Conservation (phyloP, 352 stramenopile species). For the Pythium aquatile region DNA sequence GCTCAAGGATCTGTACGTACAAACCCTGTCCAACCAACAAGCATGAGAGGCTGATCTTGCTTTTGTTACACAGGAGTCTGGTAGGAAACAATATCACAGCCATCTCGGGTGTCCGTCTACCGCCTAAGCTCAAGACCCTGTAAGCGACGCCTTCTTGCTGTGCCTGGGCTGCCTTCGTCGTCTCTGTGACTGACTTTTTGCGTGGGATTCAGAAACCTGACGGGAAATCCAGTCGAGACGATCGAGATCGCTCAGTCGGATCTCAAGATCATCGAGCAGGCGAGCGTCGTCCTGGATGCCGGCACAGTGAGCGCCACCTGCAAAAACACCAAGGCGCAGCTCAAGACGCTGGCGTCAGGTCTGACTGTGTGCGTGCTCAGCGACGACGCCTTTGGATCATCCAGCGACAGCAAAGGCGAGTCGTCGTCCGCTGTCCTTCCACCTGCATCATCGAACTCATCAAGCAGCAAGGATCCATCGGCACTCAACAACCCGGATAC, state of each 20-base stretch:
- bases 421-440: not conserved
- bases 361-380: slow-evolving; percentile 24
- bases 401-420: not conserved
- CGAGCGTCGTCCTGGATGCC: slow-evolving; percentile 1
- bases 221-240: slow-evolving; percentile 5
- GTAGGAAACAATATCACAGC: slow-evolving; percentile 51
- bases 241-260: slow-evolving; percentile 22
- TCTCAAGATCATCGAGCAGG: slow-evolving; percentile 15
- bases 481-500: slow-evolving; percentile 7
- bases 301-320: slow-evolving; percentile 1
- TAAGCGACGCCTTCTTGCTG: slow-evolving; percentile 3
- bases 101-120: slow-evolving; percentile 48
- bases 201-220: slow-evolving; percentile 10
- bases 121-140: slow-evolving; percentile 31
- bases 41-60: not conserved
- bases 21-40: not conserved
- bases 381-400: slow-evolving; percentile 6
- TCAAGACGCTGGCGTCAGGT: slow-evolving; percentile 7
- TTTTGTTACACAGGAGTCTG: slow-evolving; percentile 44
- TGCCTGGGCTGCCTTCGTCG: not conserved
- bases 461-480: slow-evolving; percentile 4
- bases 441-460: not conserved
- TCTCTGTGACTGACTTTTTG: not conserved
- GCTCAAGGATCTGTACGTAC: slow-evolving; percentile 55
- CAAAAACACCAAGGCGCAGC: slow-evolving; percentile 11